Evolutionary conservation across 805 yeast genomes (phyloP), one percentile per base, ranked within the genome.

Genomic region (Pichia exigua): DNA sequence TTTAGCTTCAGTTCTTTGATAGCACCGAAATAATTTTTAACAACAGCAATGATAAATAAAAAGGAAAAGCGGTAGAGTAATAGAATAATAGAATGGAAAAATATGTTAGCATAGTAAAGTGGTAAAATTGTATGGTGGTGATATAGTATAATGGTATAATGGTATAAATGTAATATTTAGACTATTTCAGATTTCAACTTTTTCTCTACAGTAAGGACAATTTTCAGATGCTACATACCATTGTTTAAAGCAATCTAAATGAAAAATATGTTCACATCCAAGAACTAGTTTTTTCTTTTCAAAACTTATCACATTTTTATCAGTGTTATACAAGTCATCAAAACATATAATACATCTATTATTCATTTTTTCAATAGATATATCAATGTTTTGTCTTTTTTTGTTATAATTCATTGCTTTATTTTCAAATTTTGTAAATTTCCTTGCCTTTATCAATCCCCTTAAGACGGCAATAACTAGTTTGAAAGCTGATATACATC

Each of bases 341-440:
- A 49, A 48, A 41, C 62, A 59, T 3, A 59, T 59, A 6, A 59
- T 42, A 44, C 62, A 59, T 30, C 30, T 45, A 27, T 59, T 56
- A 27, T 56, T 52, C 28, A 54, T 27, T 27, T 46, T 45, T 18
- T 51, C 46, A 42, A 50, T 21, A 13, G 42, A 24, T 8, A 27
- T n/a, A 26, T 38, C 26, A 30, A 50, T n/a, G 3, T 21, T 13
- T 5, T n/a, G 28, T 3, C n/a, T 9, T 42, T 44, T 44, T 4
- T 6, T 35, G 10, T n/a, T 28, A 42, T 17, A 43, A 20, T 28
- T 18, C 35, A 44, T 43, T 12, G 41, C 43, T 21, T 46, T 45
- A 15, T 27, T 32, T 43, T 38, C 46, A 22, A 30, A 56, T 44
- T 30, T 56, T 15, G 56, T 42, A 30, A 58, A 50, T 43, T 58